Base-by-base conservation (phyloP, 108 stramenopile genomes). In the Fragilaria crotonensis region DNA sequence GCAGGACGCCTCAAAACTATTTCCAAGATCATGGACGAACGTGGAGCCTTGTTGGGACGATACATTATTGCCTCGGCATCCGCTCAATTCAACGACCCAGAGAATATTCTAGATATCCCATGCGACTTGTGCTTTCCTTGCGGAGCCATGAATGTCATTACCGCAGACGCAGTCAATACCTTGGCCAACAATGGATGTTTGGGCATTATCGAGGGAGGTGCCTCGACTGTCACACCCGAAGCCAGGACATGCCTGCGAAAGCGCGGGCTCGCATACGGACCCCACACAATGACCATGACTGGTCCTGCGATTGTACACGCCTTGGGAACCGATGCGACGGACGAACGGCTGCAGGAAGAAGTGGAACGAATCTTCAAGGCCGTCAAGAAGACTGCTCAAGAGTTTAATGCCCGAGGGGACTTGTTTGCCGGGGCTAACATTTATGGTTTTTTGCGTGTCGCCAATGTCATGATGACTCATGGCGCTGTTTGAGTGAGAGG, bases 81-180 rank as follows among this genome's bases (percentile, higher is more conserved):
- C 22, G 91, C 88, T n/a, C 64, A 86, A 70, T 96, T 88, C 79
- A 90, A 92, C 52, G 71, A 88, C 26, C 86, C 89, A 14, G 76
- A 77, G 45, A 57, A 67, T 60, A 62, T 93, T 14, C 87, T 85
- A 55, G 84, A 89, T 54, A 87, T 94, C 53, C 82, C 90, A 5
- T 91, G 94, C 49, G 98, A 99, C 66, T 57, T 97, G 44, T 89
- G 78, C 66, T 94, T 99, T 63, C 93, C 96, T 17, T 96, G 95
- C 64, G 91, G 85, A 3, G 65, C 69, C 22, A 81, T 87, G 75
- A 81, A 90, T 51, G 80, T 79, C 49, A 76, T 99, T 48, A 79
- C 78, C 54, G 64, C 73, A 59, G 80, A 71, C 19, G 79, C 72
- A 25, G 94, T 88, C 9, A 64, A 73, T 20, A 58, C 66, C 26